phyloP scores from a whole-genome alignment of 2,329 filamentous ascomycete genomes.

The Sclerotinia subarctica region DNA sequence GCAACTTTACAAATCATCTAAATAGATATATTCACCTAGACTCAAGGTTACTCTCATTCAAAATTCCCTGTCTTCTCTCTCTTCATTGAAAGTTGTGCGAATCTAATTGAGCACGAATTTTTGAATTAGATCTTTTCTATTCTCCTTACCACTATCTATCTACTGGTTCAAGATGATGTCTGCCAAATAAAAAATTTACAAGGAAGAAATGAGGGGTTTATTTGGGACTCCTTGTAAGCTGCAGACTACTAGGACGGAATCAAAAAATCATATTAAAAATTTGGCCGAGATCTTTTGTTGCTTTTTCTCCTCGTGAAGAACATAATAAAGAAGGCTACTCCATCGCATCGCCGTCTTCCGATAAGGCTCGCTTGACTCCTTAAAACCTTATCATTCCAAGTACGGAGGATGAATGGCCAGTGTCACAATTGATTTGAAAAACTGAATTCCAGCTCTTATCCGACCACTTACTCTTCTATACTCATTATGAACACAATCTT shows the following conservation, averaged over 20 bases:
- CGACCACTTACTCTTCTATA: not conserved
- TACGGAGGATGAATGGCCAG: no score
- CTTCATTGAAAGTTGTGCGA: not conserved
- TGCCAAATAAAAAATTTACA: not conserved
- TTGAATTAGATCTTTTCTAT: not conserved
- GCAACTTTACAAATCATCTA: not conserved
- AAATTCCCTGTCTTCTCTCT: not conserved
- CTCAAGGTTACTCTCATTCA: not conserved
- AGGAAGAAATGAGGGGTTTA: conserved; percentile 11
- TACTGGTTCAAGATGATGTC: not conserved
- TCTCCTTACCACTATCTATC: no score
- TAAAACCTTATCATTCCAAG: not conserved
- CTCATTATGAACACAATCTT: not conserved
- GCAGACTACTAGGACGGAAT: no score
- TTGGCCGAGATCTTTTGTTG: not conserved
- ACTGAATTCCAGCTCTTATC: not conserved
- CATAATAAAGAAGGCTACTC: no score
- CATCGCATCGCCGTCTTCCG: conserved; percentile 10
- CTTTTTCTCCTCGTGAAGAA: not conserved
- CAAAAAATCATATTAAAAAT: not conserved
- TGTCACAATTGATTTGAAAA: not conserved
- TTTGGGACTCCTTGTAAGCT: not conserved
- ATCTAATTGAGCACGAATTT: not conserved
- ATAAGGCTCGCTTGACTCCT: conserved; percentile 7
- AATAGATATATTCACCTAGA: not conserved